phyloP scores from a whole-genome alignment of 495 filamentous ascomycete species.

The Lasiosphaeria miniovina region DNA sequence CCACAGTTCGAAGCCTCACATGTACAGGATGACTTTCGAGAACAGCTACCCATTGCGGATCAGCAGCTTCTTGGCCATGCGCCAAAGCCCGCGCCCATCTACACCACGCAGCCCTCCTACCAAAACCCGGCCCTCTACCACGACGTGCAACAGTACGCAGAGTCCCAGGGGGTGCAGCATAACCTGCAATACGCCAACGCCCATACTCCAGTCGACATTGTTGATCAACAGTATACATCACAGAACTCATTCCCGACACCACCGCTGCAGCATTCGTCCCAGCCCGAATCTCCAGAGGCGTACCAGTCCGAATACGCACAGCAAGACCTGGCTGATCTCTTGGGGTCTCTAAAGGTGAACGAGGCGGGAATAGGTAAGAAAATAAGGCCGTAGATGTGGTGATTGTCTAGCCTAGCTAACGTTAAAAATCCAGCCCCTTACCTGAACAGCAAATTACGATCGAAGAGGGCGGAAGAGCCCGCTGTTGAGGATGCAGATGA shows the following conservation, averaged over 20 bases:
- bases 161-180: conserved; percentile 41
- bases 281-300: conserved; percentile 45
- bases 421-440: conserved; percentile 63
- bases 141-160: conserved; percentile 38
- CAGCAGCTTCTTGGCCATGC: conserved; percentile 36
- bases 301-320: conserved; percentile 66
- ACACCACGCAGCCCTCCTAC: conserved; percentile 39
- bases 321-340: conserved; percentile 71
- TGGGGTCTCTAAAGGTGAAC: conserved; percentile 84
- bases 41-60: conserved; percentile 46
- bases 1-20: conserved; percentile 41
- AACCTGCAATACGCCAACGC: conserved; percentile 50
- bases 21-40: conserved; percentile 56
- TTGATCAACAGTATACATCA: conserved; percentile 50
- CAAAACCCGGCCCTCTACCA: conserved; percentile 45
- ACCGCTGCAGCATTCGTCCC: conserved; percentile 49
- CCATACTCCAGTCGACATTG: conserved; percentile 41
- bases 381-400: background rate
- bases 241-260: conserved; percentile 52
- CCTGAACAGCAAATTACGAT: conserved; percentile 69
- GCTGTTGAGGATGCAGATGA: conserved; percentile 74
- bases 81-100: conserved; percentile 36
- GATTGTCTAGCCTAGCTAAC: conserved; percentile 14
- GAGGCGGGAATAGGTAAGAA: conserved; percentile 81
- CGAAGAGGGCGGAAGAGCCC: conserved; percentile 62